These are phyloP conservation scores for Chlamydomonas reinhardtii DNA, from an alignment of 163 green algal species.

Conservation along the genomic window DNA sequence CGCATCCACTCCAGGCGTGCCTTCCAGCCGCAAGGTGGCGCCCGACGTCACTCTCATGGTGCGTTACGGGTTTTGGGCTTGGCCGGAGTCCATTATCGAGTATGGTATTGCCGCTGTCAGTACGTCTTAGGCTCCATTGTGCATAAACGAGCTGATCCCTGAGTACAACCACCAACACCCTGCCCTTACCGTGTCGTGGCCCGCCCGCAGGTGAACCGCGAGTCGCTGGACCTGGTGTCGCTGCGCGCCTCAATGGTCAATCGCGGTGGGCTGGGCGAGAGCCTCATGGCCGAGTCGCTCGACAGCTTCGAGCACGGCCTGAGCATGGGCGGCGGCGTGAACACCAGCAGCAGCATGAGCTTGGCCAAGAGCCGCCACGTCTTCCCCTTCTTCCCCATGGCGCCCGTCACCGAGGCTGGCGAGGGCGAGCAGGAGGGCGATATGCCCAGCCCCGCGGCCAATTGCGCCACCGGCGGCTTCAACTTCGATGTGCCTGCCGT, in stretches of 20 bases:
- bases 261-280: slow-evolving; percentile 13
- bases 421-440: not conserved
- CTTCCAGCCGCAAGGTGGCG: slow-evolving; percentile 8
- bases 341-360: not conserved
- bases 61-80: not conserved
- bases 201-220: slow-evolving; percentile 5
- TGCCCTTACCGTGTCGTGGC: too few species aligned
- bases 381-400: slow-evolving; percentile 35
- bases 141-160: too few species aligned
- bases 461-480: not conserved
- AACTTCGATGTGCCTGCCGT: not conserved
- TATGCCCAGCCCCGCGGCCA: not conserved
- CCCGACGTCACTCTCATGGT: slow-evolving; percentile 13
- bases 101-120: not conserved
- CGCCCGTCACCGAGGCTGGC: slow-evolving; percentile 7
- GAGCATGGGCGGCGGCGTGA: not conserved
- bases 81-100: too few species aligned
- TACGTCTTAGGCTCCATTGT: not conserved
- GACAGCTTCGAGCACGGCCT: slow-evolving; percentile 28
- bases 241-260: slow-evolving; percentile 11
- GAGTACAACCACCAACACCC: too few species aligned
- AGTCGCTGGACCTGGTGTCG: slow-evolving; percentile 42
- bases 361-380: slow-evolving; percentile 1
- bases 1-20: too few species aligned
- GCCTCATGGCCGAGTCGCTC: slow-evolving; percentile 40